A percentile compares a stretch with the other conserved stretches of the same genome.
phyloP scores from a whole-genome alignment of 2,329 filamentous ascomycete species.

The Epichloe glyceriae region DNA sequence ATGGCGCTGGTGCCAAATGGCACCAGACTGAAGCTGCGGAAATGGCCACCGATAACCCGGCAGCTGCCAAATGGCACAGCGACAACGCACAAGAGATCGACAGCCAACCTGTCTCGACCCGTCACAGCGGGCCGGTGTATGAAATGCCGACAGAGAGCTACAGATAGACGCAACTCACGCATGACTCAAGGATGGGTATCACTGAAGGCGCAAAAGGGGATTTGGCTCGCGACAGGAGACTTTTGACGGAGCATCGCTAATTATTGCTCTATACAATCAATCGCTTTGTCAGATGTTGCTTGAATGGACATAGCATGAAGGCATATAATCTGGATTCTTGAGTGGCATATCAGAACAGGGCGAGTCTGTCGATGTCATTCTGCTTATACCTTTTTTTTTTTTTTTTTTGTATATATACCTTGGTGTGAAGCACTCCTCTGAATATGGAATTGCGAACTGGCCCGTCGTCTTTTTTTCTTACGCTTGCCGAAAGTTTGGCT shows the following conservation, averaged over 20 bases:
- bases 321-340: neutral
- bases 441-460: neutral
- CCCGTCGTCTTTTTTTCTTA: neutral
- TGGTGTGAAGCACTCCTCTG: neutral
- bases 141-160: constrained; percentile 30
- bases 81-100: constrained; percentile 27
- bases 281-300: neutral
- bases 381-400: neutral
- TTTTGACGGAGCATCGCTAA: neutral
- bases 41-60: constrained; percentile 19
- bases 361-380: too few relatives aligned
- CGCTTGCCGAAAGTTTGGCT: neutral
- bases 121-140: constrained; percentile 24
- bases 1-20: constrained; percentile 6
- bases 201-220: neutral
- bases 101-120: constrained; percentile 19
- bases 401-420: neutral
- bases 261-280: neutral
- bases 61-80: constrained; percentile 21
- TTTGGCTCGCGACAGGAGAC: neutral
- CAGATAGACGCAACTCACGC: constrained; percentile 11
- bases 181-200: neutral
- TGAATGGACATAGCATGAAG: neutral
- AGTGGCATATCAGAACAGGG: neutral
- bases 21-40: constrained; percentile 13